Percentiles rank a stretch among this genome's conserved stretches.
Conservation (phyloP, 495 filamentous ascomycete genomes). For the Penicillium arizonense region DNA sequence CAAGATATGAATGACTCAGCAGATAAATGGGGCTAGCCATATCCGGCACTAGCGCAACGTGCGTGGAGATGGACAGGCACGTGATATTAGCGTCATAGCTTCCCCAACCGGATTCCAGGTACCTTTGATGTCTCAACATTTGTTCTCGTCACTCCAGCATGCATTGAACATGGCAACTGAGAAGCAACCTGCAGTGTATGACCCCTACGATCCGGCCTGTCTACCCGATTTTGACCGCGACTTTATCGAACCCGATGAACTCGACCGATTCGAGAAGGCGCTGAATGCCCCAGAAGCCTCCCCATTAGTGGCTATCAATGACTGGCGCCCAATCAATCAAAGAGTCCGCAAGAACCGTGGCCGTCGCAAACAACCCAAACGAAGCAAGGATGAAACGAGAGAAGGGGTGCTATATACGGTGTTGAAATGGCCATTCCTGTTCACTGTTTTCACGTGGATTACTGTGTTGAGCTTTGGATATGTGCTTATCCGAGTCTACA, state of each 20-base stretch:
- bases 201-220: constrained; percentile 38
- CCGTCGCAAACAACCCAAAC: constrained; percentile 42
- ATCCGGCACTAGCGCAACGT: constrained; percentile 4
- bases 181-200: constrained; percentile 24
- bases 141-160: constrained; percentile 21
- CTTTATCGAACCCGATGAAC: constrained; percentile 58
- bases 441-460: constrained; percentile 79
- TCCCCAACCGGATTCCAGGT: constrained; percentile 22
- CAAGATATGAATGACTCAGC: constrained; percentile 4
- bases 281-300: constrained; percentile 47
- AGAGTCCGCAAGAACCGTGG: constrained; percentile 52
- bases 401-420: constrained; percentile 88
- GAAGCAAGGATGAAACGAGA: constrained; percentile 85
- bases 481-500: constrained; percentile 79
- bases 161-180: constrained; percentile 35
- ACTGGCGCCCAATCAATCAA: constrained; percentile 79
- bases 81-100: constrained; percentile 25
- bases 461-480: constrained; percentile 66
- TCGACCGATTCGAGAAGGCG: constrained; percentile 50
- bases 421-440: constrained; percentile 87
- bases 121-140: background rate
- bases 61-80: constrained; percentile 8
- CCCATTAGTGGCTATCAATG: constrained; percentile 69
- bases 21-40: background rate
- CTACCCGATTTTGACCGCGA: constrained; percentile 66